Evolutionary conservation across 352 stramenopile genomes (phyloP), one percentile per base, ranked within the genome.

Genomic region (Pythium chondricola): DNA sequence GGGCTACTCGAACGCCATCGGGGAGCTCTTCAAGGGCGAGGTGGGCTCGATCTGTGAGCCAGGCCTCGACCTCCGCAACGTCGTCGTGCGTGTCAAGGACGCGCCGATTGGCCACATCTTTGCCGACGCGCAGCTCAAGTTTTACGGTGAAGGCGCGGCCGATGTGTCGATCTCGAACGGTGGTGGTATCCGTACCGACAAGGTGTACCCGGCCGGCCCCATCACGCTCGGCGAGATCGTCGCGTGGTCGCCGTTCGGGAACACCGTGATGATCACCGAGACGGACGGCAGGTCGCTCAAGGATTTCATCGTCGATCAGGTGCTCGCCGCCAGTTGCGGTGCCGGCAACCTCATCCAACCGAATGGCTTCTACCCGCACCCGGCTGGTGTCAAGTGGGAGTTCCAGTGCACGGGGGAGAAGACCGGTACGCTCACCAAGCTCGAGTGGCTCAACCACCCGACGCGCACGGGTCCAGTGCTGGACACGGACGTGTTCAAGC

Each of bases 341-440:
- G 61, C 40, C 36, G 62, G 63, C 22, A 39, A 72, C 10, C 57
- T 86, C 18, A 47, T 70, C 17, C 50, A 69, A 33, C 29, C 29
- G 31, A 87, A 89, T 54, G 77, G 77, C 26, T 71, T 80, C 40
- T 87, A 84, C 62, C 59, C 82, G 21, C 74, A 89, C 48, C 57
- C 71, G 18, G 67, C 67, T 3, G 74, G 74, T 45, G 68, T 89
- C 54, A 84, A 84, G 65, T 89, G 80, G 48, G 63, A 59, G 13
- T 89, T 80, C 61, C 71, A 59, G 48, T 89, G 78, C 69, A 80
- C 63, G 22, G 64, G 53, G 13, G 17, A 47, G 26, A 50, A 47
- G 13, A 48, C 32, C 1, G 78, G 78, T 22, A 31, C 43, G 16
- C 16, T 89, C 44, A 71, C 68, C 43, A 73, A 46, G 41, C 43